These are phyloP conservation scores for Cryphonectria radicalis DNA, from an alignment of 2,329 filamentous ascomycete genomes.

Conservation along the genomic window DNA sequence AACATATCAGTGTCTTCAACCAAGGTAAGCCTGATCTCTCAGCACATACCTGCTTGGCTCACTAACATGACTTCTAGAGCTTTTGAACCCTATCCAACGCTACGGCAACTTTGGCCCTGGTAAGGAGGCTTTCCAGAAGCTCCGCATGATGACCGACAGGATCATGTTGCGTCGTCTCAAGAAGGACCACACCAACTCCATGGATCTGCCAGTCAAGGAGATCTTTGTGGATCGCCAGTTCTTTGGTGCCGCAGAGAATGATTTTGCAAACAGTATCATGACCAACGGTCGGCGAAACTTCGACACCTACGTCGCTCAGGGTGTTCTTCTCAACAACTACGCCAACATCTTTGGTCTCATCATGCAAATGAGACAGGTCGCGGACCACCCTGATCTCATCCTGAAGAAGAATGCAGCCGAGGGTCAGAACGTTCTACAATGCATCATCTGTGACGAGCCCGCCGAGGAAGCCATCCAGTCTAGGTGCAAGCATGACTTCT, in stretches of 20 bases:
- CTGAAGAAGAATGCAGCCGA: slow-evolving; percentile 84
- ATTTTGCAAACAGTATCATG: slow-evolving; percentile 97
- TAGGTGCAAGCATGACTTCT: slow-evolving; percentile 91
- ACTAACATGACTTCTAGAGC: slow-evolving; percentile 78
- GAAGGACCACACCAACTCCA: slow-evolving; percentile 87
- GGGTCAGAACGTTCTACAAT: slow-evolving; percentile 88
- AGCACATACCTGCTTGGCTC: slow-evolving; percentile 54
- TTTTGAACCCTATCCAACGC: slow-evolving; percentile 79
- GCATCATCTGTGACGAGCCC: slow-evolving; percentile 94
- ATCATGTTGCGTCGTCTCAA: slow-evolving; percentile 97
- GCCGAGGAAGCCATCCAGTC: slow-evolving; percentile 94
- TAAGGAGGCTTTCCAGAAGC: slow-evolving; percentile 73
- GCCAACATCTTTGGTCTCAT: slow-evolving; percentile 99
- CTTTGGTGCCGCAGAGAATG: slow-evolving; percentile 93
- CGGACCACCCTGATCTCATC: slow-evolving; percentile 93
- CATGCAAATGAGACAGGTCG: slow-evolving; percentile 98
- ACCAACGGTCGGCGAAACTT: slow-evolving; percentile 86
- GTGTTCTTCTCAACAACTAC: slow-evolving; percentile 95
- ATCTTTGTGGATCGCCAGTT: slow-evolving; percentile 92
- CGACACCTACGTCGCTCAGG: slow-evolving; percentile 92
- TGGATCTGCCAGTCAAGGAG: slow-evolving; percentile 96
- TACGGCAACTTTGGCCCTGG: slow-evolving; percentile 67
- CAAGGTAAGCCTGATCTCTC: not conserved
- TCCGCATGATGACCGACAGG: slow-evolving; percentile 85
- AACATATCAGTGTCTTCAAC: slow-evolving; percentile 62